Evolutionary conservation across 768 basidiomycete genomes (phyloP), one percentile per base, ranked within the genome.

Genomic region (Agrocybe pediades): DNA sequence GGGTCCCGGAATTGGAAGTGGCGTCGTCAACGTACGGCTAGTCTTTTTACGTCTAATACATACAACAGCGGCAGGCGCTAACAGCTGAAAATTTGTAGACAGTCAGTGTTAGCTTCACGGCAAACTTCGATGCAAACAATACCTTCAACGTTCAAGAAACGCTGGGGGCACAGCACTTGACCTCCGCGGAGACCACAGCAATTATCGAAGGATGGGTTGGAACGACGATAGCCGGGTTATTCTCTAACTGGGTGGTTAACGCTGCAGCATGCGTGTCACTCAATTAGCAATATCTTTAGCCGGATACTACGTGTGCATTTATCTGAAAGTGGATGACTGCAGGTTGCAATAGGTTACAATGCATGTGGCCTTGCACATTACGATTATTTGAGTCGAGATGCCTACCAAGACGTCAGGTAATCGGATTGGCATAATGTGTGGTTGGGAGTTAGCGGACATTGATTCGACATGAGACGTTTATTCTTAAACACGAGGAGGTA

Each of bases 211-310:
- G 52, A 40, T 53, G 44, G 30, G 46, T 41, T 2, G 46, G 45
- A 0, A 20, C 33, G 9, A 53, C 46, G 23, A 26, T 40, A 17
- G 36, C 13, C 2, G 46, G 52, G 7, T 23, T 47, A 9, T 16
- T 17, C 2, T 33, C 52, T 2, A 53, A 53, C 17, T 53, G 52
- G 52, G 24, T 53, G 11, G 52, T 47, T n/a, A 20, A 49, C 2
- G 46, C 52, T 26, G 52, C 23, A 13, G 20, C 21, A 15, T 53
- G 52, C 26, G 36, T 19, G 33, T n/a, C 33, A 36, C n/a, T 13
- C 13, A 36, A 36, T 36, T 13, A 36, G 11, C 3, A n/a, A 36
- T 36, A 13, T 6, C 3, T 36, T 15, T 30, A 15, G 29, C 29
- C 29, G 15, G 29, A n/a, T 30, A 30, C 29, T 30, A 30, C 29